Evolutionary conservation across 2,329 filamentous ascomycete species (phyloP), one percentile per base, ranked within the genome.

Genomic region (Rosellinia necatrix): DNA sequence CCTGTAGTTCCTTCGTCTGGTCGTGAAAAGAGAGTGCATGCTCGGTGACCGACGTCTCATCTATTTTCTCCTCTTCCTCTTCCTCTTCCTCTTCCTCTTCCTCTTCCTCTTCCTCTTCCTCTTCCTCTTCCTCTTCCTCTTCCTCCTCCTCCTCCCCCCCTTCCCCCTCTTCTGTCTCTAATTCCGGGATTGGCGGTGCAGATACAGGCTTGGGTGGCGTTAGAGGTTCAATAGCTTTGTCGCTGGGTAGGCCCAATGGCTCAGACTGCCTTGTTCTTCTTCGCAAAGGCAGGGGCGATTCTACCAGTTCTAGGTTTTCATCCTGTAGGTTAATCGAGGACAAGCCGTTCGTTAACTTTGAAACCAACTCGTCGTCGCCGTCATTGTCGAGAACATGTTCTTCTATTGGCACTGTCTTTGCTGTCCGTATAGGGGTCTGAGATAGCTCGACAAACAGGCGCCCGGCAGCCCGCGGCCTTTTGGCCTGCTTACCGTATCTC

Each of bases 371-470:
- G 41, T 71, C 64, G 44, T 59, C 34, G 30, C 63, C 62, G 41
- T 71, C 64, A 43, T 59, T 29, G 30, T 58, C 43, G 50, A 49
- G 47, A 62, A 69, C 43, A 15, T 30, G 27, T 15, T 60, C 21
- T n/a, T 61, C 53, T 27, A 25, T 19, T n/a, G 48, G 41, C 44
- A 35, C 49, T 17, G 56, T 24, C 15, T 60, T 57, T 48, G 51
- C 43, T 17, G 24, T 47, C 38, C 78, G 76, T 47, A 76, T 58
- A 3, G 81, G 81, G 40, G 77, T 82, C 54, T 76, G 76, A 0
- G 81, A 79, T 7, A 84, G 68, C 62, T 82, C 78, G 17, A 76
- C 76, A 60, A 83, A 82, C 40, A 81, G 69, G 19, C 78, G 74
- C 37, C 80, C 75, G 15, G 76, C 73, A 15, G 76, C 72, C 56